Base-by-base conservation (phyloP, 768 basidiomycete species). In the Boletus pseudopeckii region DNA sequence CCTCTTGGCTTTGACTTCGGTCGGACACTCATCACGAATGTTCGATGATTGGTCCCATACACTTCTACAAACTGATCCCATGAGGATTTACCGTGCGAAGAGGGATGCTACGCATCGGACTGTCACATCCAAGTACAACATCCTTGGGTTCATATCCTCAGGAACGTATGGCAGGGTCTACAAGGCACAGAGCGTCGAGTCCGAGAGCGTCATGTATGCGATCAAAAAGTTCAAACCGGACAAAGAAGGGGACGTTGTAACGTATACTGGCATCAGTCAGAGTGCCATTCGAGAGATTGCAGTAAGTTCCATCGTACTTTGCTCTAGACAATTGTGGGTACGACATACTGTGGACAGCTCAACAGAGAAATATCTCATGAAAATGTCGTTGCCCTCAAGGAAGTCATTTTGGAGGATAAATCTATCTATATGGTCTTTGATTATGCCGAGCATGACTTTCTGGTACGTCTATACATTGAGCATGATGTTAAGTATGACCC, bases 191-290 rank as follows among this genome's bases (percentile, higher is more conserved):
- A 88, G 87, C 64, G 75, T 81, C 43, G 88, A 85, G 13, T 79
- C 83, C 4, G 84, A 86, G 39, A 82, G 78, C 3, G 77, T 74
- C 57, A 79, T 96, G 44, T 88, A 94, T 61, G 97, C 97, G 7
- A 98, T 99, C 75, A 99, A 99, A 78, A 99, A 98, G 71, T 98
- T 98, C 78, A 99, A 99, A 67, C 97, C 96, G 0, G 97, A 99
- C 79, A 98, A 98, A 72, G 97, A 99, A 74, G 96, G 96, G 20
- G 97, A 98, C 66, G 85, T 94, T 1, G 75, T 88, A 48, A 93
- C 93, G 0, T 99, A 98, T 69, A 98, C 96, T 10, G 97, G 96
- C 2, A 93, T 99, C 62, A 95, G 92, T 69, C 97, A 99, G 74
- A 96, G 92, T 72, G 97, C 96, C 5, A 92, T 93, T 62, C 79